Conservation (phyloP, 1,139 yeast species). For the Geotrichum reessii region DNA sequence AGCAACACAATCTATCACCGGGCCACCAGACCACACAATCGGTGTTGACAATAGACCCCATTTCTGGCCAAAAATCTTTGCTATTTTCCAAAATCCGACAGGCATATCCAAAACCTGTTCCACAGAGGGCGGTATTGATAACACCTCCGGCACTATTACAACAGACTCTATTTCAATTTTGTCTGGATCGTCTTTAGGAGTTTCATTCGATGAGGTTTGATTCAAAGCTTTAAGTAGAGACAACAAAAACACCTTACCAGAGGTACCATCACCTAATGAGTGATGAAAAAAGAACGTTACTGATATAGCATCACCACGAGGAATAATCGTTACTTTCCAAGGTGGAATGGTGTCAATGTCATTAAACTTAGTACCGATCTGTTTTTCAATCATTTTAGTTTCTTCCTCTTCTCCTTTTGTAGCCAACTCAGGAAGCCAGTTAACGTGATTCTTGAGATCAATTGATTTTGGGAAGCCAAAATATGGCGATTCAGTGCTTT, state of each 20-base stretch:
- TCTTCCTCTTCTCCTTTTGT: background rate
- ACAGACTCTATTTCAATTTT: background rate
- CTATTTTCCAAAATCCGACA: background rate
- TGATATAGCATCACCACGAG: background rate
- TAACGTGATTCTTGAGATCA: slow-evolving; percentile 7
- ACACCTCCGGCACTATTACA: background rate
- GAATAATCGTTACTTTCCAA: slow-evolving; percentile 12
- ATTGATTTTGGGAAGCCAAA: slow-evolving; percentile 1
- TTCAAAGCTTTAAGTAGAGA: slow-evolving; percentile 5
- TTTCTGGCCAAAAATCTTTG: background rate
- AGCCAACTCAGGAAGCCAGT: background rate
- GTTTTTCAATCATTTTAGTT: background rate
- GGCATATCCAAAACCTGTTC: slow-evolving; percentile 8
- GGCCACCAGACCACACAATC: slow-evolving; percentile 9
- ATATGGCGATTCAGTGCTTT: background rate
- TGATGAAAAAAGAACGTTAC: slow-evolving; percentile 15
- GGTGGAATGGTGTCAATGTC: slow-evolving; percentile 13
- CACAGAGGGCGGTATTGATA: slow-evolving; percentile 3
- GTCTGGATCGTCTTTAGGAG: background rate
- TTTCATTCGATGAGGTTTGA: background rate
- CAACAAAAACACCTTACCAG: slow-evolving; percentile 12
- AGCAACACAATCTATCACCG: background rate
- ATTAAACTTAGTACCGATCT: background rate
- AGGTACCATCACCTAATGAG: slow-evolving; percentile 16
- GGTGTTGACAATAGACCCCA: background rate